phyloP scores from a whole-genome alignment of 179 eudicot genomes.

The Beta corolliflora region DNA sequence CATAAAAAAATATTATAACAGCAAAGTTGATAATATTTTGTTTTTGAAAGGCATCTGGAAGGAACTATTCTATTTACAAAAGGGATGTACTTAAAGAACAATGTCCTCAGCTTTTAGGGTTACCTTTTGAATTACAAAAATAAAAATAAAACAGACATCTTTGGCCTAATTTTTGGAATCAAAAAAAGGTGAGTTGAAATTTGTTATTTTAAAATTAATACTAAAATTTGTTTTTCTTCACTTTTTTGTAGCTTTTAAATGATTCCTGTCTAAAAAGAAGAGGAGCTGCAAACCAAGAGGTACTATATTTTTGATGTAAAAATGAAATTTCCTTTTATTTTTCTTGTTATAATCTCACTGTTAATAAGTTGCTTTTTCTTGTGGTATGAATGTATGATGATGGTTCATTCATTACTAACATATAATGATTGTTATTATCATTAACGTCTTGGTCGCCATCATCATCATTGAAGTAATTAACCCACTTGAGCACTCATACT shows the following conservation, averaged over 20 bases:
- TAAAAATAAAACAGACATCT: background rate
- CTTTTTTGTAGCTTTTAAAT: slow-evolving; percentile 47
- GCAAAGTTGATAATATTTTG: slow-evolving; percentile 13
- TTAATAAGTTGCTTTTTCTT: background rate
- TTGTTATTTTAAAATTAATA: background rate
- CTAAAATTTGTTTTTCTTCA: slow-evolving; percentile 20
- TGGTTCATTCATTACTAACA: slow-evolving; percentile 5
- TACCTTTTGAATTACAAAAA: slow-evolving; percentile 23
- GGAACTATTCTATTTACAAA: slow-evolving; percentile 24
- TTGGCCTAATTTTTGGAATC: slow-evolving; percentile 28
- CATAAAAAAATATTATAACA: slow-evolving; percentile 32
- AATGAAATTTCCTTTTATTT: background rate
- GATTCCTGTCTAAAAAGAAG: slow-evolving; percentile 57
- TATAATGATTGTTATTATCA: slow-evolving; percentile 31
- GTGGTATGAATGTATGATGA: slow-evolving; percentile 4
- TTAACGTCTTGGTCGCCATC: slow-evolving; percentile 7
- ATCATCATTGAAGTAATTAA: slow-evolving; percentile 27
- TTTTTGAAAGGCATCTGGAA: slow-evolving; percentile 33
- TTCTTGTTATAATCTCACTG: background rate
- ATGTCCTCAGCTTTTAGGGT: slow-evolving; percentile 44
- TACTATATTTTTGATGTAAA: slow-evolving; percentile 18
- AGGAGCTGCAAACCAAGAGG: slow-evolving; percentile 45
- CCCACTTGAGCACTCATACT: slow-evolving; percentile 19
- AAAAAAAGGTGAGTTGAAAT: slow-evolving; percentile 28
- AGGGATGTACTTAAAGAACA: slow-evolving; percentile 27